Base-by-base conservation (phyloP, 129 eudicot genomes). In the Mikania micrantha region DNA sequence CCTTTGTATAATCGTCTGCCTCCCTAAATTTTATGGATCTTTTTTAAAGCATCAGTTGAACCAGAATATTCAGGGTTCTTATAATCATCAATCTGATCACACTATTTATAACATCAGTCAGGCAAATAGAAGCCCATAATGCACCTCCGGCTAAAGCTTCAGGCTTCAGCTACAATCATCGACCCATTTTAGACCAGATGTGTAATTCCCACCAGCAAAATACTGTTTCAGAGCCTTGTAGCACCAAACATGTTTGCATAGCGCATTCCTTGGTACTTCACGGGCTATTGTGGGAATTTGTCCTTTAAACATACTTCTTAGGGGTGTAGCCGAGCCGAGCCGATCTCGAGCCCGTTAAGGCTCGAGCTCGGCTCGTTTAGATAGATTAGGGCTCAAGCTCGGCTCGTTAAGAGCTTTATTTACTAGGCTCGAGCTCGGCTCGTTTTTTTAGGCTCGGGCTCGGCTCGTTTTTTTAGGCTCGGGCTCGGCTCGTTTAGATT, bases 191-290 rank as follows among this genome's bases (percentile, higher is more conserved):
- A 91, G 60, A 6, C 78, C 66, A 0, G 95, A 91, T 5, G 98
- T 91, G 82, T 88, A 85, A 28, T 48, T 66, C 11, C 96, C 95
- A 32, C 96, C 96, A 0, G 96, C 97, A 9, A 91, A 53, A 63
- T 74, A 78, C 69, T 88, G 88, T 77, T 91, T 91, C 20, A 91
- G 41, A 32, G 77, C 93, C 49, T 91, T 95, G 56, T 91, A 88
- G 78, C 91, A 35, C 95, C 95, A 78, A 91, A 91, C 96, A 91
- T 81, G 39, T 84, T 80, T 28, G 96, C 98, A n/a, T n/a, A n/a
- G n/a, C n/a, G n/a, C n/a, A n/a, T 88, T 85, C 48, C 97, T 94
- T 0, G 96, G 96, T 13, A 88, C 81, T 82, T 91, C 96, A 28
- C 96, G 96, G 28, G 88, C 88, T 79, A 91, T 63, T 24, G 94